Base-by-base conservation (phyloP, 2,329 filamentous ascomycete genomes). In the Penicillium sp. region DNA sequence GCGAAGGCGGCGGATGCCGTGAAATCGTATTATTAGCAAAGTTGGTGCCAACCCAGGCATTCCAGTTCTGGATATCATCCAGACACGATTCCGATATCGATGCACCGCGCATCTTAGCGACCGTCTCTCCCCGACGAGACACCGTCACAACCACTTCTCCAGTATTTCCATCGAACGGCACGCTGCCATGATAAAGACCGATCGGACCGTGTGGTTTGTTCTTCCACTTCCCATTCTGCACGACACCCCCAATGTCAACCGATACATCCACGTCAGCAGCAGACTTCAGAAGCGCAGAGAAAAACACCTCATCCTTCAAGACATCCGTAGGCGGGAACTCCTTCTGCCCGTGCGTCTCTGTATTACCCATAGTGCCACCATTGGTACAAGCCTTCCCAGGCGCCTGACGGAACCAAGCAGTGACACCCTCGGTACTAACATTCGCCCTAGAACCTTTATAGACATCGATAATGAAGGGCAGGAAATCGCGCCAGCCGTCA, bases 31-130 rank as follows among this genome's bases (percentile, higher is more conserved):
- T 31, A 16, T 55, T 55, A 5, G 38, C 39, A n/a, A 55, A 29
- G 5, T 55, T n/a, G 13, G 53, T 51, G 16, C 54, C 54, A 40
- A 56, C 54, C 54, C 54, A 56, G 16, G 49, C 54, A 40, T 56
- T 56, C 48, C 48, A 56, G 6, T 56, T 56, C 49, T 56, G 48
- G 9, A 47, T 36, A 21, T 52, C 49, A 25, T 46, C 49, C 27
- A 34, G 9, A 27, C 54, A 56, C 2, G 33, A 45, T 11, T 52
- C 41, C 19, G 40, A 27, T 4, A 56, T 53, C 4, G 46, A 55
- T 11, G 53, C 53, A 8, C 53, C 53, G 4, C 53, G 39, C 46
- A 55, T 55, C 40, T 55, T 33, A 19, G 53, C 53, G 19, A 55
- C 36, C 0, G 40, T 38, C 25, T 55, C 31, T 9, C 53, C 53